Base-by-base conservation (phyloP, 495 filamentous ascomycete species). In the Penicillium salamii region DNA sequence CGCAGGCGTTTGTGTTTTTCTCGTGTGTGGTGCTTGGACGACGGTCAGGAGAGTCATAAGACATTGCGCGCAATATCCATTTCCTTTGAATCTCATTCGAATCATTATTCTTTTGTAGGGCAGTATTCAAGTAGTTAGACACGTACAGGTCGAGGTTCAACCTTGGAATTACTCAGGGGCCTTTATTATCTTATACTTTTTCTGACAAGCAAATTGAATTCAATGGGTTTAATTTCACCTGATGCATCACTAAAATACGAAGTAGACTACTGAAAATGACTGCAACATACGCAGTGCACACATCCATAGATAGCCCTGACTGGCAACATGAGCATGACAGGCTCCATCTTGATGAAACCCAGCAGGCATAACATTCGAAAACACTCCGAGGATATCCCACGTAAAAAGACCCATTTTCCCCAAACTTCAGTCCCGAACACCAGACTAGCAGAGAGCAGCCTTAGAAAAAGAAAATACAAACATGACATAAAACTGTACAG, bases 1-100 rank as follows among this genome's bases (percentile, higher is more conserved):
- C 72, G 71, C 65, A 63, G 72, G 72, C 66, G 72, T 76, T 74
- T 60, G 58, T 50, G 51, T 37, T 48, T 43, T 33, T 40, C 34
- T 41, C 24, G 44, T 40, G 54, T 52, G 50, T 52, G 56, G 54
- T 56, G 47, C 36, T 53, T 34, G 34, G 40, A 39, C 35, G 42
- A 52, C 45, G 34, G 52, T 40, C 31, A 29, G 47, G 52, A 36
- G 34, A 29, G 49, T 40, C 36, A 47, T 47, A 37, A 28, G 24
- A 54, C 51, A 32, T 52, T 57, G 47, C 34, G 56, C 50, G 60
- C 53, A 55, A 55, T 59, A 44, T 52, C 53, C 46, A 49, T 53
- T 24, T 46, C 46, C 31, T 46, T 38, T 53, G 5, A 8, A 36
- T 15, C 20, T 46, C n/a, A n/a, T n/a, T n/a, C n/a, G n/a, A n/a